A percentile compares a stretch with the other conserved stretches of the same genome.
Evolutionary conservation across 2,329 filamentous ascomycete genomes (phyloP).

Genomic region (Colletotrichum tabaci): DNA sequence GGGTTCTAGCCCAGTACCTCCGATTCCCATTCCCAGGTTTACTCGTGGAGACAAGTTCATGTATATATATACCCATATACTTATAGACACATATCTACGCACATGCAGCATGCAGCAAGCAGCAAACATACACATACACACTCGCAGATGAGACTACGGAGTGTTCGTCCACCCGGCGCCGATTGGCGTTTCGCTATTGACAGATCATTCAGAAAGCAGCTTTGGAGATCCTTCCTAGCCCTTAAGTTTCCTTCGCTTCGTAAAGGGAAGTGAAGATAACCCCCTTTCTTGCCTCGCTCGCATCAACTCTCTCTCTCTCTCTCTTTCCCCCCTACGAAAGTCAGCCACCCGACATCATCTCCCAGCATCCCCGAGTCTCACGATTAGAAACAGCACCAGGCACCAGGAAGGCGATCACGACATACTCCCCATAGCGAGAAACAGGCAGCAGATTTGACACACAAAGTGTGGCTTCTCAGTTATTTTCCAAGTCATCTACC

Average conservation of each 20-base stretch:
- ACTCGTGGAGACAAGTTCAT: not conserved
- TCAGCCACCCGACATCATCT: not conserved
- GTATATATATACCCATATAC: not conserved
- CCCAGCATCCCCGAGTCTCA: not conserved
- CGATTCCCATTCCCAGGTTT: not conserved
- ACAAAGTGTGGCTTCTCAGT: constrained; percentile 30
- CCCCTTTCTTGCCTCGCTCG: too few relatives aligned
- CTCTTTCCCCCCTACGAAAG: too few relatives aligned
- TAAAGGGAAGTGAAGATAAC: too few relatives aligned
- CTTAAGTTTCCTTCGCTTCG: not conserved
- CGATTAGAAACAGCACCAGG: too few relatives aligned
- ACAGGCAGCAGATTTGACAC: constrained; percentile 12
- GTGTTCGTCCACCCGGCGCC: not conserved
- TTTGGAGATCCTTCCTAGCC: not conserved
- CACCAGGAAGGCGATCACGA: not conserved
- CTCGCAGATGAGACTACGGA: not conserved
- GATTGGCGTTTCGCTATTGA: not conserved
- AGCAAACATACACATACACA: not conserved
- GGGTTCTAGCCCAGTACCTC: not conserved
- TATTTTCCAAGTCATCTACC: constrained; percentile 34
- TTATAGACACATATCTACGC: not conserved
- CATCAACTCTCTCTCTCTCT: not conserved
- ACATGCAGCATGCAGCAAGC: not conserved
- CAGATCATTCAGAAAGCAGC: not conserved
- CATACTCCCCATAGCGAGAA: not conserved